Conservation (phyloP, 2,329 filamentous ascomycete species). For the Trichoderma sp. region DNA sequence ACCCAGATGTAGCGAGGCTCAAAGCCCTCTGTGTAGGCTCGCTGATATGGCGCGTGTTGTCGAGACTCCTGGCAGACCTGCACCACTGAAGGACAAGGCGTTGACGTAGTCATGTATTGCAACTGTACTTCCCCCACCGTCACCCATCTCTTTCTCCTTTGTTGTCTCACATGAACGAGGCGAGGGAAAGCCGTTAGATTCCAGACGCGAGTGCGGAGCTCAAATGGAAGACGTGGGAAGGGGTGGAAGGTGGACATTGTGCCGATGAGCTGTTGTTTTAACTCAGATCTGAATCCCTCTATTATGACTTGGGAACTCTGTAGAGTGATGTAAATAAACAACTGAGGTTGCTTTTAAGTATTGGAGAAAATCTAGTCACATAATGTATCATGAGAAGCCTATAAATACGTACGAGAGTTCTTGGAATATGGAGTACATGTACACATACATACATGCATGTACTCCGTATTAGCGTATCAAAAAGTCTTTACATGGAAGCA, state of each 20-base stretch:
- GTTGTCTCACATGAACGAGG: background rate
- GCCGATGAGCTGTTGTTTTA: background rate
- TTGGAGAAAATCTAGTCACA: background rate
- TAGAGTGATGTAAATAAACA: background rate
- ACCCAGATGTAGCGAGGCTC: background rate
- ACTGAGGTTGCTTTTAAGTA: background rate
- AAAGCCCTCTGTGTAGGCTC: background rate
- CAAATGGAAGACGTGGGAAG: background rate
- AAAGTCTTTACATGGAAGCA: background rate
- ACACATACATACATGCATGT: background rate
- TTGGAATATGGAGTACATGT: background rate
- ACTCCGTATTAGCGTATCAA: rapidly evolving
- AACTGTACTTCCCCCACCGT: too few species aligned
- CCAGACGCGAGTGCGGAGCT: background rate
- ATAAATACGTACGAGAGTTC: background rate
- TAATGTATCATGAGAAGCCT: background rate
- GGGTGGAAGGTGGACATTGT: background rate
- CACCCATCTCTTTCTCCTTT: background rate
- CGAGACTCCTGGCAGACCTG: background rate
- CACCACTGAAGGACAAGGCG: background rate
- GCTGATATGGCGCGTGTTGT: background rate
- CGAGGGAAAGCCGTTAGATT: background rate
- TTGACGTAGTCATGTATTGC: background rate
- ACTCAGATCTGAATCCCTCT: background rate
- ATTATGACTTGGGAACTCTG: background rate